Percentiles rank a stretch among this genome's conserved stretches.
phyloP scores from a whole-genome alignment of 148 eudicot genomes.

The Fagopyrum tataricum region DNA sequence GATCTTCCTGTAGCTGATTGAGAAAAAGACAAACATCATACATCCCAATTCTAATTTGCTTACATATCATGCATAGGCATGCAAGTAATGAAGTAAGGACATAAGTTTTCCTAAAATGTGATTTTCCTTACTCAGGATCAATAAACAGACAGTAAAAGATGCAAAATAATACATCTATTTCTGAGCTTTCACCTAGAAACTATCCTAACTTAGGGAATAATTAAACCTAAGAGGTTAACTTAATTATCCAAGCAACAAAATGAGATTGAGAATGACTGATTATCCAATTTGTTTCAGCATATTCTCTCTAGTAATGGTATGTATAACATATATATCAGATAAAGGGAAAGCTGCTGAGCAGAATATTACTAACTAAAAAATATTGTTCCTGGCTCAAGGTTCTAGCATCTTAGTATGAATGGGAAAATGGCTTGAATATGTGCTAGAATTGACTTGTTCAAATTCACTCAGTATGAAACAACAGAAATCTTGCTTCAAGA shows the following conservation, averaged over 20 bases:
- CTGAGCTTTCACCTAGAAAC: background rate
- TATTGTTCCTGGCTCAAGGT: background rate
- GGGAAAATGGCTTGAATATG: background rate
- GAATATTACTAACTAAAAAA: background rate
- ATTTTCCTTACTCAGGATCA: background rate
- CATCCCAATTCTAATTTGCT: background rate
- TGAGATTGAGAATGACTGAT: background rate
- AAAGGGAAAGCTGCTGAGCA: background rate
- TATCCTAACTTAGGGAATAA: background rate
- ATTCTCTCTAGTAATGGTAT: background rate
- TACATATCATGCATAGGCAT: background rate
- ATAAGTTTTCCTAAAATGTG: background rate
- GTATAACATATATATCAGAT: background rate
- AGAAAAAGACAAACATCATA: background rate
- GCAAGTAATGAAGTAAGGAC: background rate
- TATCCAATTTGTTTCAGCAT: background rate
- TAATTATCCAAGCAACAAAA: background rate
- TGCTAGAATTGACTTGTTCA: constrained; percentile 1
- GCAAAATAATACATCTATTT: background rate
- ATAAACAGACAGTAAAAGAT: background rate
- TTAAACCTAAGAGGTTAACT: background rate
- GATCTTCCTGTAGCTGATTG: constrained; percentile 26
- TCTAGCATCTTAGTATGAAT: background rate
- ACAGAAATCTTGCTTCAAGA: constrained; percentile 1
- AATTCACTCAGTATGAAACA: background rate